Evolutionary conservation across 768 basidiomycete genomes (phyloP), one percentile per base, ranked within the genome.

Genomic region (Hericium erinaceus): DNA sequence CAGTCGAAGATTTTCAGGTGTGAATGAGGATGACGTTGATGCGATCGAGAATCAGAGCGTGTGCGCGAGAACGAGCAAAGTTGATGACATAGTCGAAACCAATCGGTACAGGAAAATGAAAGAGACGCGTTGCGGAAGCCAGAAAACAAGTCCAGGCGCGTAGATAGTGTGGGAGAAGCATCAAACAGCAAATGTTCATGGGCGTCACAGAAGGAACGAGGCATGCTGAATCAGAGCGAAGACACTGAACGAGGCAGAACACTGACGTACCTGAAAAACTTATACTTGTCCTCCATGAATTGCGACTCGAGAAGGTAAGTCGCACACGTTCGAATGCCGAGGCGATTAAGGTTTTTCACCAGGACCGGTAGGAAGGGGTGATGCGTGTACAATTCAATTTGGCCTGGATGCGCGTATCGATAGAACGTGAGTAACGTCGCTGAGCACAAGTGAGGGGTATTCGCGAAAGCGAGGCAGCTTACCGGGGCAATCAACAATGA

Each of bases 251-350:
- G n/a, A 58, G 40, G 58, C 44, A 24, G 16, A n/a, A 15, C 39
- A 4, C 39, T 20, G 57, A 58, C 63, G 38, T 52, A 86, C 90
- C 89, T 89, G 73, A 99, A 99, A 73, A 97, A 99, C 67, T 99
- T 99, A 71, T 93, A 90, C 62, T 89, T 87, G 71, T 99, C 97
- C 72, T 99, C 97, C 93, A 98, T 98, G 73, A 99, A 99, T 65
- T 99, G 97, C 0, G 92, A 94, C 68, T 99, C 97, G 61, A 99
- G 84, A 44, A 99, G 81, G 69, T 98, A 99, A 33, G 83, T 84
- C 3, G 90, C 91, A 65, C 87, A 92, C n/a, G 83, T 84, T 58
- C 95, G 79, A 60, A 98, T 86, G 49, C 89, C 86, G 69, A 95
- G 77, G 52, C 84, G 78, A 64, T 79, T 72, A 60, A 92, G 71